Evolutionary conservation across 345 rosid species (phyloP).

Genomic region (Hypericum perforatum): DNA sequence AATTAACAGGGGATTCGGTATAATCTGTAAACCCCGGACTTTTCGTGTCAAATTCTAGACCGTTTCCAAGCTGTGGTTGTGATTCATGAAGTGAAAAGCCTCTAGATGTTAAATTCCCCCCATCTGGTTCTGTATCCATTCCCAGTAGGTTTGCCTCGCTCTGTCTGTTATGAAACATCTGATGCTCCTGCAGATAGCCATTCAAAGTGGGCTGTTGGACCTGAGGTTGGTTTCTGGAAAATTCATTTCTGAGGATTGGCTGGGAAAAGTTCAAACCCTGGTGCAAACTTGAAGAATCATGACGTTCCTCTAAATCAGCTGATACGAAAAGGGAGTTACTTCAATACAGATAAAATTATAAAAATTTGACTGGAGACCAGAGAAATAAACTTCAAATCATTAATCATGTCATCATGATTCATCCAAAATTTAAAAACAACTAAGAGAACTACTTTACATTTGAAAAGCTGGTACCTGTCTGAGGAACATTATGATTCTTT

Average conservation of each 20-base stretch:
- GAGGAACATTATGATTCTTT: conserved; percentile 1
- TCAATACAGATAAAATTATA: conserved; percentile 2
- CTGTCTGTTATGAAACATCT: conserved; percentile 36
- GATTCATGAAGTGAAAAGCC: conserved; percentile 40
- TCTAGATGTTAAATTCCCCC: conserved; percentile 33
- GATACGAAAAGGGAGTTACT: conserved; percentile 20
- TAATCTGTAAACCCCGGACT: conserved; percentile 38
- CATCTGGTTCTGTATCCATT: conserved; percentile 46
- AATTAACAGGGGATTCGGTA: conserved; percentile 59
- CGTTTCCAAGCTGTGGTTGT: conserved; percentile 38
- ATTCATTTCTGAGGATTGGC: conserved; percentile 44
- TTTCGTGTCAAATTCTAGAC: conserved; percentile 35
- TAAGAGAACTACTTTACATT: neutral
- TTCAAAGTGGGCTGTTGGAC: conserved; percentile 42
- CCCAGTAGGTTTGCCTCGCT: conserved; percentile 54
- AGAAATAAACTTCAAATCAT: too few relatives aligned
- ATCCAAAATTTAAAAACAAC: neutral
- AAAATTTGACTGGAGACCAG: neutral
- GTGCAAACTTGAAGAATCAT: conserved; percentile 39
- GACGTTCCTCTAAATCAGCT: conserved; percentile 55
- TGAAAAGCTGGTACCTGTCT: conserved; percentile 1
- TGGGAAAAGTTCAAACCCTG: conserved; percentile 46
- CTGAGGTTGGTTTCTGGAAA: conserved; percentile 44
- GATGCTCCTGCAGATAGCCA: conserved; percentile 63
- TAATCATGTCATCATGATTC: neutral